Conservation (phyloP, 73 alveolate genomes). For the Symbiodinium pilosum region DNA sequence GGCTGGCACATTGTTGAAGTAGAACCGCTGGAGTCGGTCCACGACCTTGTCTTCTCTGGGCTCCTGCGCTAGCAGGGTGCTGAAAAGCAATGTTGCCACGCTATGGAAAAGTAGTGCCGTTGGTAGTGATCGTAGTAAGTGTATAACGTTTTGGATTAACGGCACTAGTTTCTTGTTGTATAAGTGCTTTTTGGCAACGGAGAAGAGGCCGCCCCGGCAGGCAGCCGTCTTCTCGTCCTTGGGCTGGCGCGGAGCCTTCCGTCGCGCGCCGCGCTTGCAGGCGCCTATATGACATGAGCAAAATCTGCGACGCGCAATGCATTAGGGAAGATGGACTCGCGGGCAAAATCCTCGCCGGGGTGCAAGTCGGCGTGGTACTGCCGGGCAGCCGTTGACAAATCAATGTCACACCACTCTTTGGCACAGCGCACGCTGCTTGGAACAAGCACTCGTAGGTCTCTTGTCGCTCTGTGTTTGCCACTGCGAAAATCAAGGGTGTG, state of each 20-base stretch:
- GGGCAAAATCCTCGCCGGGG: background rate
- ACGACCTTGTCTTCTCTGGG: background rate
- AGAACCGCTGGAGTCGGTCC: background rate
- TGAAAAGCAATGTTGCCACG: background rate
- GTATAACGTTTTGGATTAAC: background rate
- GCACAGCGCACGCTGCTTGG: background rate
- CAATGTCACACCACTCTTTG: background rate
- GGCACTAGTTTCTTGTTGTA: background rate
- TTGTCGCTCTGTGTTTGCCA: background rate
- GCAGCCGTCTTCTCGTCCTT: background rate
- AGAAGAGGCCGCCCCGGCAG: background rate
- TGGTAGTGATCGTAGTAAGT: background rate
- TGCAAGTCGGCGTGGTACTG: background rate
- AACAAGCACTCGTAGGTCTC: background rate
- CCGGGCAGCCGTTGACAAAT: background rate
- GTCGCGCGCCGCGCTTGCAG: background rate
- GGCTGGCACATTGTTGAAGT: background rate
- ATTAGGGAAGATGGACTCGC: background rate
- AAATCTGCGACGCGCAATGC: background rate
- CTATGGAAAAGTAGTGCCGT: conserved; percentile 8
- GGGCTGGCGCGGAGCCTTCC: background rate
- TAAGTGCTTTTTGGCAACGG: background rate
- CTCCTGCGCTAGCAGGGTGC: background rate
- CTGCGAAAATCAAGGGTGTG: background rate
- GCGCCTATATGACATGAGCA: background rate